Evolutionary conservation across 2,329 filamentous ascomycete species (phyloP).

Genomic region (Lachnellula hyalina): DNA sequence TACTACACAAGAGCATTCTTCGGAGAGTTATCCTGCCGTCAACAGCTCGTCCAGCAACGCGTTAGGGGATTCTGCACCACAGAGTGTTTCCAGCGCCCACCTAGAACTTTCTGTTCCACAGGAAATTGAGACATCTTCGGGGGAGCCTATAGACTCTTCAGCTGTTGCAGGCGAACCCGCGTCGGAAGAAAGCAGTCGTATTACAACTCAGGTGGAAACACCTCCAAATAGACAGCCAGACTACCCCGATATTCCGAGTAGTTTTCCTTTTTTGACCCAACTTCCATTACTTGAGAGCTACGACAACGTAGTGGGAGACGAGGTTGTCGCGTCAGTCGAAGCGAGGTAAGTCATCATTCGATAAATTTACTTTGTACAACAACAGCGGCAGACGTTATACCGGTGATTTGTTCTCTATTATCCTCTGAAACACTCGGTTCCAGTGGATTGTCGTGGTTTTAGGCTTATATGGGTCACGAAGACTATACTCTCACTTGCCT

Average conservation of each 20-base stretch:
- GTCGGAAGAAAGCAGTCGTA: neutral
- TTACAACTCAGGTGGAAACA: neutral
- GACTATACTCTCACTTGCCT: too few species aligned
- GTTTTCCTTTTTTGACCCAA: conserved; percentile 5
- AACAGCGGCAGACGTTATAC: too few species aligned
- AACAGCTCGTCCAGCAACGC: neutral
- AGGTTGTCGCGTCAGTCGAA: neutral
- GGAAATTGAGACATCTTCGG: neutral
- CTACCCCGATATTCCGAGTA: neutral
- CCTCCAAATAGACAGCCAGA: neutral
- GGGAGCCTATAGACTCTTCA: neutral
- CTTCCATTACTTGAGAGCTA: neutral
- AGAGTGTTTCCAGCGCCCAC: neutral
- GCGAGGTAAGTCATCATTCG: neutral
- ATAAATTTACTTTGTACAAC: neutral
- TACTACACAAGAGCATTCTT: neutral
- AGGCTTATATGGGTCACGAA: too few species aligned
- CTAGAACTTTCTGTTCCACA: neutral
- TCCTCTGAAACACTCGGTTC: too few species aligned
- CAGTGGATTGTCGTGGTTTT: too few species aligned
- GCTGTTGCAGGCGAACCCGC: neutral
- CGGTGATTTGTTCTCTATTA: too few species aligned
- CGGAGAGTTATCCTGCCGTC: neutral
- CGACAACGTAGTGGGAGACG: neutral
- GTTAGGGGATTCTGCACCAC: neutral